Percentiles rank a stretch among this genome's conserved stretches.
Conservation (phyloP, 305 asterid genomes). For the Caryopteris hybrid region DNA sequence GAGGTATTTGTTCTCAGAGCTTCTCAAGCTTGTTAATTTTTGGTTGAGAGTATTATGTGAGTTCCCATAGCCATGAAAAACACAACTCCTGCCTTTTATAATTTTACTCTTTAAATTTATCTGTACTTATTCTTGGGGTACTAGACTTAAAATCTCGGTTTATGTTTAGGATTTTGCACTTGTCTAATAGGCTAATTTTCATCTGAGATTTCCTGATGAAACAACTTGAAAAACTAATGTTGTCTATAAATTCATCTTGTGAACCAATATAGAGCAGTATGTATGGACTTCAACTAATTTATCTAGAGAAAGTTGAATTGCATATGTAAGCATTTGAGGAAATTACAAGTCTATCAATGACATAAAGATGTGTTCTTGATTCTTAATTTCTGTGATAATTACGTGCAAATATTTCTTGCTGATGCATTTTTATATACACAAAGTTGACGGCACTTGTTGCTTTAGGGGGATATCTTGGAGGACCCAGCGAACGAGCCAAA, state of each 20-base stretch:
- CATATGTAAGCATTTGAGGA: background rate
- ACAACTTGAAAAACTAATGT: too few relatives aligned
- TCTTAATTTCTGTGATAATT: background rate
- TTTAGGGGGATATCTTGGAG: constrained; percentile 85
- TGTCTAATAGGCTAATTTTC: background rate
- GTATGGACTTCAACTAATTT: background rate
- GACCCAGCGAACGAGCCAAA: constrained; percentile 93
- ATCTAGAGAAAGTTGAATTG: background rate
- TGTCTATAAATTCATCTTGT: background rate
- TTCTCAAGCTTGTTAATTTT: background rate
- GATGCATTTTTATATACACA: background rate
- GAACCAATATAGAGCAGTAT: background rate
- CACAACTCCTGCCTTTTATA: background rate
- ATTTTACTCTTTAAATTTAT: background rate
- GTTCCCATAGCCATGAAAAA: background rate
- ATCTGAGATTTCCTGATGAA: background rate
- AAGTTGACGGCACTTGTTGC: background rate
- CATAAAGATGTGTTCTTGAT: too few relatives aligned
- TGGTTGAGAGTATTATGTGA: background rate
- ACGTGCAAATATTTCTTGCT: background rate
- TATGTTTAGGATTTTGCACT: background rate
- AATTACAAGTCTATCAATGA: too few relatives aligned
- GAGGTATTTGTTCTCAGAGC: constrained; percentile 45
- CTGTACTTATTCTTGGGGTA: background rate
- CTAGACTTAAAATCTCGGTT: background rate